Percentiles rank a stretch among this genome's conserved stretches.
phyloP scores from a whole-genome alignment of 805 yeast genomes.

The Jamesozyma piceae region DNA sequence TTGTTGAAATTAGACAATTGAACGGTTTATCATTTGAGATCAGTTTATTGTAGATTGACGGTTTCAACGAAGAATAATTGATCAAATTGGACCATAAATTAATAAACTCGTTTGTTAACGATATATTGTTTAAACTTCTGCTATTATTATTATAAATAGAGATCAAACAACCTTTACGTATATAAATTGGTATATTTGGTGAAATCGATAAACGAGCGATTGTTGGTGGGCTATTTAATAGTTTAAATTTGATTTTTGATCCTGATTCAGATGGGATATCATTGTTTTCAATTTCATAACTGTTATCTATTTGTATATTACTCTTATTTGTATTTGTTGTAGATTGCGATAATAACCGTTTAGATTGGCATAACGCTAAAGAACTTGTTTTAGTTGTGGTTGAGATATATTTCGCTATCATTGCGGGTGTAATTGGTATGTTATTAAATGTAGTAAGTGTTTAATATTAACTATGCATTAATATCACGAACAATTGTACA shows the following conservation, averaged over 20 bases:
- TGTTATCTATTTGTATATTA: no score
- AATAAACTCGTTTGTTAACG: constrained; percentile 16
- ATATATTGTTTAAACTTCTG: neutral
- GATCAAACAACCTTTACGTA: constrained; percentile 23
- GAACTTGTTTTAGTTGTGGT: neutral
- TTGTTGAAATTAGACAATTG: constrained; percentile 21
- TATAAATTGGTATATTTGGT: constrained; percentile 10
- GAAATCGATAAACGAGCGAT: constrained; percentile 4
- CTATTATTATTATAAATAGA: constrained; percentile 15
- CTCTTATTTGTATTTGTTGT: no score
- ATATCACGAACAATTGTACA: no score
- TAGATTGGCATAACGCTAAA: no score
- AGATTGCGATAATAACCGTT: no score
- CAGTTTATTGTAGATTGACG: constrained; percentile 15
- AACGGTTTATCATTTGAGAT: constrained; percentile 10
- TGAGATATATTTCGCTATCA: neutral
- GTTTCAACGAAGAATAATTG: constrained; percentile 13
- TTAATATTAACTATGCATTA: no score
- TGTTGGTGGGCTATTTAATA: constrained; percentile 8
- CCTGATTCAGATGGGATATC: constrained; percentile 2
- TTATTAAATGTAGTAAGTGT: no score
- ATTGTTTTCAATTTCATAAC: neutral
- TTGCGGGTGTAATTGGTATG: no score
- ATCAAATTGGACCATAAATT: constrained; percentile 16
- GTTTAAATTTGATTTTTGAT: constrained; percentile 2